Conservation (phyloP, 148 eudicot genomes). For the Spergularia marina region DNA sequence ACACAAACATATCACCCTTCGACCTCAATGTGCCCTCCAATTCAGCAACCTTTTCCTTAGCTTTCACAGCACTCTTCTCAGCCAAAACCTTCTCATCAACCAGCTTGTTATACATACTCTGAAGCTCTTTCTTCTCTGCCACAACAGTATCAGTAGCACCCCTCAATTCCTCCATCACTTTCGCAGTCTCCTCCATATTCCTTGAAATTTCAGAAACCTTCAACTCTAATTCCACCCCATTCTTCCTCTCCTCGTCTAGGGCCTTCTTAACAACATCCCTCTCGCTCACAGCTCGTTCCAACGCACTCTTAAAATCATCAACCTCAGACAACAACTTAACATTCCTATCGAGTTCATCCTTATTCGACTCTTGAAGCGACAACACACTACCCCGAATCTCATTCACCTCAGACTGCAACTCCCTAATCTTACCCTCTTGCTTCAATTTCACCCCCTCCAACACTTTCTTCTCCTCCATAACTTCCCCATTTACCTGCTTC, state of each 20-base stretch:
- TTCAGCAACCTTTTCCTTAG: conserved; percentile 32
- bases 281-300: conserved; percentile 37
- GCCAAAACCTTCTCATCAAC: conserved; percentile 32
- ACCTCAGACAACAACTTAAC: conserved; percentile 38
- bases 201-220: conserved; percentile 39
- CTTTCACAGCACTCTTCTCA: conserved; percentile 28
- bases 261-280: conserved; percentile 41
- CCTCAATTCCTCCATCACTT: conserved; percentile 31
- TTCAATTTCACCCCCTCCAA: conserved; percentile 38
- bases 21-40: conserved; percentile 34
- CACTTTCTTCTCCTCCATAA: conserved; percentile 36
- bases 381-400: conserved; percentile 28
- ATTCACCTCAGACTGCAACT: conserved; percentile 34
- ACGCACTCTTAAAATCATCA: conserved; percentile 20
- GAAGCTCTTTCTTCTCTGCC: conserved; percentile 51
- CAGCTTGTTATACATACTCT: conserved; percentile 30
- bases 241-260: conserved; percentile 49
- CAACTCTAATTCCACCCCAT: conserved; percentile 29
- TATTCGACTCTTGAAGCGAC: conserved; percentile 31
- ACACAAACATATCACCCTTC: conserved; percentile 34
- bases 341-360: conserved; percentile 28
- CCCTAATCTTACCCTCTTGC: conserved; percentile 36
- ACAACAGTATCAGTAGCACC: conserved; percentile 27
- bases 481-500: conserved; percentile 21
- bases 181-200: conserved; percentile 41